A percentile compares a stretch with the other conserved stretches of the same genome.
phyloP scores from a whole-genome alignment of 305 asterid genomes.

The Solanum aculeatissimum region DNA sequence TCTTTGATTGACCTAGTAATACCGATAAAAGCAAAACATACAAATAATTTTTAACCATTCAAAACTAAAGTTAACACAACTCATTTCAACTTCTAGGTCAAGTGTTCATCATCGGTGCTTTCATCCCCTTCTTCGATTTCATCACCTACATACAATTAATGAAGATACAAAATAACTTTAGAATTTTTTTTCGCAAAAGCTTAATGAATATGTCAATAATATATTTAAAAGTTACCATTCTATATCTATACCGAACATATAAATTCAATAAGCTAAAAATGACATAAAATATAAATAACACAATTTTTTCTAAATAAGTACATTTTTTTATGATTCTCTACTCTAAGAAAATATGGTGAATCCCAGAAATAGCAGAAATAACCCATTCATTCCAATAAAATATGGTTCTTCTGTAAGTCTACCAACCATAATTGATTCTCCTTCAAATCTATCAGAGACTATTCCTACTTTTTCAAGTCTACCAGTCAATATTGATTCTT shows the following conservation, averaged over 20 bases:
- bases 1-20: neutral
- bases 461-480: neutral
- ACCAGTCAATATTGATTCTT: neutral
- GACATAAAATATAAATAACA: neutral
- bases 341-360: too few relatives aligned
- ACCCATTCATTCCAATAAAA: neutral
- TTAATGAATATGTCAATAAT: neutral
- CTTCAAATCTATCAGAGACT: neutral
- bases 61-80: neutral
- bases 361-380: too few relatives aligned
- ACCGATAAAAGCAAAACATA: neutral
- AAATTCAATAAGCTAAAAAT: neutral
- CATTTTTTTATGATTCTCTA: too few relatives aligned
- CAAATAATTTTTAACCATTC: neutral
- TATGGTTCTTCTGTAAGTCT: neutral
- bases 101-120: neutral
- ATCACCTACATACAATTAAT: neutral
- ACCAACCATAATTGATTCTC: neutral
- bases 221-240: neutral
- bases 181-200: neutral
- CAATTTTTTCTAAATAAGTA: neutral
- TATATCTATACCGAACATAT: neutral
- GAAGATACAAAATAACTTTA: neutral
- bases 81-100: neutral
- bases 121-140: neutral